A percentile compares a stretch with the other conserved stretches of the same genome.
Conservation (phyloP, 805 yeast genomes). For the Lachancea mirantina region DNA sequence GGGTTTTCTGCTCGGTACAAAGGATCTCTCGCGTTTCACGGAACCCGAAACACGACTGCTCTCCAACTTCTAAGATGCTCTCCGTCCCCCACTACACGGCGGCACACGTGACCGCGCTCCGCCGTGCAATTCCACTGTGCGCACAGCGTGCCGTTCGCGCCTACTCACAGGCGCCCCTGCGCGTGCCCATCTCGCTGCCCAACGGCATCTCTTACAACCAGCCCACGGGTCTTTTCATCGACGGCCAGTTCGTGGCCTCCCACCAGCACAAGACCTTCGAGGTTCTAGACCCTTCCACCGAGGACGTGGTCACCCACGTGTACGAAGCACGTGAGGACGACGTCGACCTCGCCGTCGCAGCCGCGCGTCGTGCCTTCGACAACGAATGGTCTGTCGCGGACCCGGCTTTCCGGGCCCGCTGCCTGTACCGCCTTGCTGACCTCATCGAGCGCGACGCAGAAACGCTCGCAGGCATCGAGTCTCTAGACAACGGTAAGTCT, state of each 20-base stretch:
- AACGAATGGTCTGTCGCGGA: conserved; percentile 62
- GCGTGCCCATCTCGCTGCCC: conserved; percentile 52
- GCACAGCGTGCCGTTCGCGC: conserved; percentile 12
- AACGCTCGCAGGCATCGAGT: conserved; percentile 71
- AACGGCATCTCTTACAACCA: conserved; percentile 65
- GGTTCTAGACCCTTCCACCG: conserved; percentile 62
- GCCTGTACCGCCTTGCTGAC: conserved; percentile 67
- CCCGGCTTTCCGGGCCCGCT: conserved; percentile 57
- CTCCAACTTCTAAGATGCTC: too few species aligned
- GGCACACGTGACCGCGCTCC: too few species aligned
- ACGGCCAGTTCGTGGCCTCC: conserved; percentile 62
- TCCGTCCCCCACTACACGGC: too few species aligned
- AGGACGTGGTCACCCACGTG: conserved; percentile 58
- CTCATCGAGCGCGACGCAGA: conserved; percentile 69
- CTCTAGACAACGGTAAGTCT: conserved; percentile 88
- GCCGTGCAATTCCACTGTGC: too few species aligned
- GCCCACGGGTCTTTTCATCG: conserved; percentile 74
- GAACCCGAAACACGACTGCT: too few species aligned
- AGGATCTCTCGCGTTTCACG: too few species aligned
- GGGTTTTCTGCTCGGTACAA: too few species aligned
- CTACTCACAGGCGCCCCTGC: conserved; percentile 34
- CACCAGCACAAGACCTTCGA: conserved; percentile 53
- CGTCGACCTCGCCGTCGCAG: conserved; percentile 76
- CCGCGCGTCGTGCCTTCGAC: conserved; percentile 74
- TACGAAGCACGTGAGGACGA: conserved; percentile 66